These are phyloP conservation scores for Erysimum cheiri DNA, from an alignment of 441 rosid genomes.

Conservation along the genomic window DNA sequence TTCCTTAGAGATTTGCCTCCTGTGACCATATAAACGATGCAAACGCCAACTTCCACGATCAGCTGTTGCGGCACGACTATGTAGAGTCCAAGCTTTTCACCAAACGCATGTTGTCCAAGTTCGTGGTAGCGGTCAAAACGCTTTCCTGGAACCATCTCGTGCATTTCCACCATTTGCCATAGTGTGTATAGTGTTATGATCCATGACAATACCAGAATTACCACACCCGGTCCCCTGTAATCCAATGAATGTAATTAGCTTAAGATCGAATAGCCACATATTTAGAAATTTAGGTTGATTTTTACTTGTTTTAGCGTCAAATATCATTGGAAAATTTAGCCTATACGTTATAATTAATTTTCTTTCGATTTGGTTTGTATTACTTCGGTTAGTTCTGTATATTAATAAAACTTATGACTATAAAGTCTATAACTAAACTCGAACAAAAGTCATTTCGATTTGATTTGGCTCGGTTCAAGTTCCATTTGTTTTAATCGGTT, in stretches of 20 bases:
- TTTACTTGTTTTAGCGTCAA: neutral
- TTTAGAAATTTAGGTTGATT: neutral
- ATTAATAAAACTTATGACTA: no score
- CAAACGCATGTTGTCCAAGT: slow-evolving; percentile 81
- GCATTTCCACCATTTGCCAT: slow-evolving; percentile 95
- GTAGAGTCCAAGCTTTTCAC: slow-evolving; percentile 79
- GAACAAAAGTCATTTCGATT: no score
- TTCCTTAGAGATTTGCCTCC: slow-evolving; percentile 74
- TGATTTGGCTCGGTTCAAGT: no score
- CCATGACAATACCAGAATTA: slow-evolving; percentile 66
- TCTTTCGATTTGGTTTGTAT: no score
- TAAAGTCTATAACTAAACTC: no score
- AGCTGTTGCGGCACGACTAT: slow-evolving; percentile 85
- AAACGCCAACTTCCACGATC: slow-evolving; percentile 69
- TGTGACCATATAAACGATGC: slow-evolving; percentile 84
- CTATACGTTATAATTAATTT: neutral
- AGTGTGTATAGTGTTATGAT: slow-evolving; percentile 71
- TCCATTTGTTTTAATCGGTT: no score
- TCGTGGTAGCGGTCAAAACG: slow-evolving; percentile 85
- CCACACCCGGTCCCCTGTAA: slow-evolving; percentile 86
- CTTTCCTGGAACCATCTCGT: slow-evolving; percentile 80
- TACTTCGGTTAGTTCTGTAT: no score
- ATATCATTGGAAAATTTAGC: neutral
- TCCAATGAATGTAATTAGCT: neutral
- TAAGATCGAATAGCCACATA: neutral